Base-by-base conservation (phyloP, 441 rosid genomes). In the Theobroma grandiflorum region DNA sequence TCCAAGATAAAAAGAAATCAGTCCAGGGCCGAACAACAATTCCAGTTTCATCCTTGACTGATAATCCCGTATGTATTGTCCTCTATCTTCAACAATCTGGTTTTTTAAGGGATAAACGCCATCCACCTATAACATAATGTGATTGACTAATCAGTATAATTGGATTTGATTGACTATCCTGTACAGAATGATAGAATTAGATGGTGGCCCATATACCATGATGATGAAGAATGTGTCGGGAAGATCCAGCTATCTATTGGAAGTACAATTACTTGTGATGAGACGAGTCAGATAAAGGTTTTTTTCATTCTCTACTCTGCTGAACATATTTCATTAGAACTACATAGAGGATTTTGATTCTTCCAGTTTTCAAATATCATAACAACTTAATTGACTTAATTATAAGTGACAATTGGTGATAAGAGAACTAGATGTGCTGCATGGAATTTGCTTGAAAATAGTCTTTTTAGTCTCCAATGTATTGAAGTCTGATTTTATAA, bases 221-320 rank as follows among this genome's bases (percentile, higher is more conserved):
- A 91, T 79, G 98, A 91, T 88, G 91, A 94, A 88, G 98, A 93
- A 88, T 97, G 98, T 88, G 93, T 95, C 55, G 98, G 99, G 80
- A 97, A 97, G 90, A 90, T 97, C 87, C 98, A 95, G 86, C 95
- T 97, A 83, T 94, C 84, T 45, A 83, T 91, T 79, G 94, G 95
- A 72, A 91, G 92, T 78, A 91, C 95, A 40, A 85, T 88, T 76
- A 87, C 95, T 67, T 85, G 86, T 15, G 95, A 89, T 49, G 97
- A 97, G 87, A 88, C 89, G 35, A 87, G 83, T 82, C 94, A 89
- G 81, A 89, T 97, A 75, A 94, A 97, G 95, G 99, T 95, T 58
- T 79, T 71, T 31, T 77, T 78, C 76, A 66, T 84, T 58, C 38
- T 84, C 72, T 55, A 64, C 11, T 37, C 22, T 64, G 69, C 12